A percentile compares a stretch with the other conserved stretches of the same genome.
These are phyloP conservation scores for Rosa persica DNA, from an alignment of 306 rosid species.

Conservation along the genomic window DNA sequence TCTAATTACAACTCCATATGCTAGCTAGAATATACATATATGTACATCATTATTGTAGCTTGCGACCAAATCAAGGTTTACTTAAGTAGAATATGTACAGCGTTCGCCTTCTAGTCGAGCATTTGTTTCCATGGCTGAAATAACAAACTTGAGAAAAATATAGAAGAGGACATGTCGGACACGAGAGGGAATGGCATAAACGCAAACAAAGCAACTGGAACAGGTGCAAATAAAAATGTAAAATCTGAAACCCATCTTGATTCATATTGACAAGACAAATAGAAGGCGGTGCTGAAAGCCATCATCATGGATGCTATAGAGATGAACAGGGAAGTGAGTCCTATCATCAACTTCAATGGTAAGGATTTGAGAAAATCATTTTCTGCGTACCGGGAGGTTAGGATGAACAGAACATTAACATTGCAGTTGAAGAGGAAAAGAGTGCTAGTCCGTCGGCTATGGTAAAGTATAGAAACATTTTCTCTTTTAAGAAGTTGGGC, in stretches of 20 bases:
- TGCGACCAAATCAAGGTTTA: too few species aligned
- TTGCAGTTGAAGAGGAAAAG: conserved; percentile 44
- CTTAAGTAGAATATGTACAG: too few species aligned
- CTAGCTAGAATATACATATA: too few species aligned
- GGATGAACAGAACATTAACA: conserved; percentile 48
- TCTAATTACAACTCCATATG: too few species aligned
- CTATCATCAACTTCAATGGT: conserved; percentile 44
- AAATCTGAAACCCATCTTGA: conserved; percentile 32
- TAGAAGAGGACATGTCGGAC: conserved; percentile 37
- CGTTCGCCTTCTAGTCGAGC: conserved; percentile 1
- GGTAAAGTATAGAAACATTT: conserved; percentile 16
- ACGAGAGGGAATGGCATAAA: conserved; percentile 32
- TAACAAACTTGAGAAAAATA: conserved; percentile 32
- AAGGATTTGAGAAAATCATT: conserved; percentile 42
- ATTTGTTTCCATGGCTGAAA: conserved; percentile 39
- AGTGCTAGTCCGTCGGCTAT: conserved; percentile 43
- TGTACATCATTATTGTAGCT: too few species aligned
- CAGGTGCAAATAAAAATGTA: conserved; percentile 21
- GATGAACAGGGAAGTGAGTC: conserved; percentile 38
- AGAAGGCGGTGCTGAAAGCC: conserved; percentile 45
- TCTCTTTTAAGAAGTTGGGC: conserved; percentile 6
- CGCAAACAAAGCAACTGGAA: conserved; percentile 37
- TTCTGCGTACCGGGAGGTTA: conserved; percentile 49
- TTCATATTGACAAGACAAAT: conserved; percentile 27
- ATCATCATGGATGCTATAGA: conserved; percentile 50